A percentile compares a stretch with the other conserved stretches of the same genome.
phyloP scores from a whole-genome alignment of 495 filamentous ascomycete species.

The Articulospora tetracladia region DNA sequence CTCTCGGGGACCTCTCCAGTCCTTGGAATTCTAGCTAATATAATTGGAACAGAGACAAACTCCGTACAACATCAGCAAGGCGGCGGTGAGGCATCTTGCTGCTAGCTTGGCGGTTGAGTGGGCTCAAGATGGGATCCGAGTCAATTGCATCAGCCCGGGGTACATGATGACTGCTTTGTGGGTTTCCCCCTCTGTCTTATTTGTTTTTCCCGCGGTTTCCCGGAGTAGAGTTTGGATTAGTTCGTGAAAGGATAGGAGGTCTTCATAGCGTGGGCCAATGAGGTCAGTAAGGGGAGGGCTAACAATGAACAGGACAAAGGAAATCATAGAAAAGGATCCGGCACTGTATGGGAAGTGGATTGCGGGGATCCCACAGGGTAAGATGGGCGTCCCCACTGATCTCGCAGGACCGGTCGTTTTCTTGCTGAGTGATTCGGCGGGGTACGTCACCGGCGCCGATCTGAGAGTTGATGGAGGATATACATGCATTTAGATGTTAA shows the following conservation, averaged over 20 bases:
- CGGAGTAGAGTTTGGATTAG: not conserved
- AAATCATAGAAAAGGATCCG: slow-evolving; percentile 90
- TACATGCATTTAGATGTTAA: slow-evolving; percentile 38
- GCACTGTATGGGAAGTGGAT: slow-evolving; percentile 85
- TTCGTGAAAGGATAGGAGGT: not conserved
- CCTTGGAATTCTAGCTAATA: no score
- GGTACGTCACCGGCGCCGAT: slow-evolving; percentile 83
- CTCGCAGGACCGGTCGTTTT: slow-evolving; percentile 92
- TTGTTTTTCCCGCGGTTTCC: slow-evolving; percentile 1
- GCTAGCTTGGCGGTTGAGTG: slow-evolving; percentile 88
- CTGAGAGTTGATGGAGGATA: slow-evolving; percentile 90
- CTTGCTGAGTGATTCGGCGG: slow-evolving; percentile 77
- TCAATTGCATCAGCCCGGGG: slow-evolving; percentile 71
- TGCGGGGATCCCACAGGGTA: slow-evolving; percentile 82
- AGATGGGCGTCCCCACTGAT: slow-evolving; percentile 92
- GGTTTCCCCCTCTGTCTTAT: slow-evolving; percentile 23
- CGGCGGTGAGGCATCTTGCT: slow-evolving; percentile 79
- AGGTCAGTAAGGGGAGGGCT: slow-evolving; percentile 11
- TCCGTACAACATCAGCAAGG: slow-evolving; percentile 89
- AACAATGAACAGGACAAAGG: slow-evolving; percentile 63
- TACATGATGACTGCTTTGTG: slow-evolving; percentile 93
- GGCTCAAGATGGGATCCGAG: slow-evolving; percentile 70
- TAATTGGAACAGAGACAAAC: slow-evolving; percentile 48
- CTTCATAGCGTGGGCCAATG: not conserved
- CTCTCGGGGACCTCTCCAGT: no score